These are phyloP conservation scores for Passalora sequoiae DNA, from an alignment of 2,329 filamentous ascomycete species.

Conservation along the genomic window DNA sequence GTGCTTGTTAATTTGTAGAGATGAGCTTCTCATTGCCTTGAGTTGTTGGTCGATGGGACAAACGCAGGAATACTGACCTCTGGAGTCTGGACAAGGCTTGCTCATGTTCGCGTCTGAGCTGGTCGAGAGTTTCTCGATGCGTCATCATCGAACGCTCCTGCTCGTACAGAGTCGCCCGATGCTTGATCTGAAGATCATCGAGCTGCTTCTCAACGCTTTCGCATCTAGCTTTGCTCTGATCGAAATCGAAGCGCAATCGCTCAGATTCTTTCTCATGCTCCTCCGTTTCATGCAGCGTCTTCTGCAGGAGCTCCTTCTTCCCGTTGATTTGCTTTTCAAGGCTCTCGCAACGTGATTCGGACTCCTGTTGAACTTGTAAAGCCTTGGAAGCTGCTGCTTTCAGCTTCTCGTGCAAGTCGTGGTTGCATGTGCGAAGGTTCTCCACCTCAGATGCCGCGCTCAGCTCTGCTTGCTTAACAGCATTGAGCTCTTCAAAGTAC, in stretches of 20 bases:
- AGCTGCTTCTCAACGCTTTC: conserved; percentile 7
- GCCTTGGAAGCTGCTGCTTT: conserved; percentile 15
- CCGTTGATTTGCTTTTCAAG: conserved; percentile 16
- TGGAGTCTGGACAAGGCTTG: conserved; percentile 5
- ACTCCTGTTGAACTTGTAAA: conserved; percentile 5
- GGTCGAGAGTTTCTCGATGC: conserved; percentile 11
- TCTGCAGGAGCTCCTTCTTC: conserved; percentile 11
- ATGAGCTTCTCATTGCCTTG: too few species aligned
- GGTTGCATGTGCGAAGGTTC: conserved; percentile 6
- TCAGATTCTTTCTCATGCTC: conserved; percentile 10
- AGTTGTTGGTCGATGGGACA: too few species aligned
- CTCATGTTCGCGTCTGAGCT: conserved; percentile 8
- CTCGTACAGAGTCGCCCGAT: conserved; percentile 6
- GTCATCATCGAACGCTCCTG: conserved; percentile 1
- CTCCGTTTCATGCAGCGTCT: conserved; percentile 12
- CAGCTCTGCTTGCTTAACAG: conserved; percentile 14
- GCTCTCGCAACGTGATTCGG: conserved; percentile 7
- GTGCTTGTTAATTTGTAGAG: too few species aligned
- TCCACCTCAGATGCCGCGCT: conserved; percentile 13
- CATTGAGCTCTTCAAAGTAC: conserved; percentile 18
- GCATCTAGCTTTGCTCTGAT: conserved; percentile 5
- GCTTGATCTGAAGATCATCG: conserved; percentile 13
- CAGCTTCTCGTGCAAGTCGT: conserved; percentile 17
- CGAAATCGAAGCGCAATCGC: conserved; percentile 7
- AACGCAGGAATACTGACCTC: too few species aligned